These are phyloP conservation scores for Penicillium simplicissimum DNA, from an alignment of 495 filamentous ascomycete species.

Conservation along the genomic window DNA sequence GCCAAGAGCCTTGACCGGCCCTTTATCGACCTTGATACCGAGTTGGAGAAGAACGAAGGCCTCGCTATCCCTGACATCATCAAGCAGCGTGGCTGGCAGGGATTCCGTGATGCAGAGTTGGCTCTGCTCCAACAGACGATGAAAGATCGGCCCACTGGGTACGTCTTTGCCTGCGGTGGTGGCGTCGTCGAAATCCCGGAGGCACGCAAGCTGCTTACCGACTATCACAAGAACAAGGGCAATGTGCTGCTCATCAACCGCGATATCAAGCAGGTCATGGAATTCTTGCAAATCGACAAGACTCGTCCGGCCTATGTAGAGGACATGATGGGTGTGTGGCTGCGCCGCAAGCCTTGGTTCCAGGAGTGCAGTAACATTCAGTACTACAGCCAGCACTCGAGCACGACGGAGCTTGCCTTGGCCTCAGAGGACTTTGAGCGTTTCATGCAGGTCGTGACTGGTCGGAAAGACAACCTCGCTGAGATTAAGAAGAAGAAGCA, in stretches of 20 bases:
- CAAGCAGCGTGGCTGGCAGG: slow-evolving; percentile 77
- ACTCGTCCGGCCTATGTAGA: slow-evolving; percentile 91
- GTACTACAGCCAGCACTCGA: slow-evolving; percentile 77
- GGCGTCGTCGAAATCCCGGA: slow-evolving; percentile 88
- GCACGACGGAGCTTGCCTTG: slow-evolving; percentile 49
- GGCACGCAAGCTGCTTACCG: slow-evolving; percentile 71
- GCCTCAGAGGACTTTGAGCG: slow-evolving; percentile 76
- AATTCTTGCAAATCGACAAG: slow-evolving; percentile 86
- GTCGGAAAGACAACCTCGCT: slow-evolving; percentile 63
- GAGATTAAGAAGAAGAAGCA: slow-evolving; percentile 67
- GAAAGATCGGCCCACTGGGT: slow-evolving; percentile 68
- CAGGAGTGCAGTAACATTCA: slow-evolving; percentile 93
- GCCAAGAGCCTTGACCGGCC: slow-evolving; percentile 70
- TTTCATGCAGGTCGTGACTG: slow-evolving; percentile 74
- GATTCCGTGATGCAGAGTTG: slow-evolving; percentile 81
- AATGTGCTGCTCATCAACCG: slow-evolving; percentile 86
- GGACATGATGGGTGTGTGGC: slow-evolving; percentile 90
- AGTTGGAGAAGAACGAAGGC: slow-evolving; percentile 71
- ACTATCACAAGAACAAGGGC: slow-evolving; percentile 79
- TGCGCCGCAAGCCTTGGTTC: slow-evolving; percentile 89
- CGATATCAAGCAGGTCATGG: slow-evolving; percentile 84
- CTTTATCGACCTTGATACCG: slow-evolving; percentile 83
- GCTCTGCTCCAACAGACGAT: slow-evolving; percentile 70
- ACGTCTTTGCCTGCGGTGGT: slow-evolving; percentile 92
- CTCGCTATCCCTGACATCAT: slow-evolving; percentile 86